phyloP scores from a whole-genome alignment of 1,139 yeast genomes.

The Saccharomyces uvarum region DNA sequence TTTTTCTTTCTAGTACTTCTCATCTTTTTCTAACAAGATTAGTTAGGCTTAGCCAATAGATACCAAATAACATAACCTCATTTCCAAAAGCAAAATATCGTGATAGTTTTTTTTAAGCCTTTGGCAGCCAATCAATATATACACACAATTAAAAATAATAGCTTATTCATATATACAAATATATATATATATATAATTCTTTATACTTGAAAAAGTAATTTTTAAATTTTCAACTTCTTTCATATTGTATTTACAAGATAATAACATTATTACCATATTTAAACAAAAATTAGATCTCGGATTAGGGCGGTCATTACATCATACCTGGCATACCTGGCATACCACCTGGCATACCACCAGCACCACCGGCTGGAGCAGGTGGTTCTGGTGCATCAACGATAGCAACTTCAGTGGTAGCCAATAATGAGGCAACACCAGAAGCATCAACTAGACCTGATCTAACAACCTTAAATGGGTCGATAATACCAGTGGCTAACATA shows the following conservation, averaged over 20 bases:
- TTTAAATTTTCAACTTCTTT: not conserved
- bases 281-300: not conserved
- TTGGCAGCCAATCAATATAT: not conserved
- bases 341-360: conserved; percentile 41
- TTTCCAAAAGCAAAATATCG: not conserved
- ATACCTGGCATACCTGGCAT: conserved; percentile 50
- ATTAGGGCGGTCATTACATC: conserved; percentile 18
- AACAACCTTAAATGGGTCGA: conserved; percentile 98
- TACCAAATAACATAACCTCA: not conserved
- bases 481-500: conserved; percentile 95
- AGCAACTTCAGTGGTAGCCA: conserved; percentile 98
- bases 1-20: not conserved
- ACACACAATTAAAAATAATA: not conserved
- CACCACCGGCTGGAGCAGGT: conserved; percentile 52
- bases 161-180: not conserved
- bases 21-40: not conserved
- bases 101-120: not conserved
- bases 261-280: not conserved
- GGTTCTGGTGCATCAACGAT: conserved; percentile 96
- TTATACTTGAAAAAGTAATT: not conserved
- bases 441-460: conserved; percentile 96
- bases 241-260: not conserved
- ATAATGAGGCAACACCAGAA: conserved; percentile 92
- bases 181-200: not conserved
- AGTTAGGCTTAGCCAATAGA: not conserved